Evolutionary conservation across 225 moss, liverwort and hornwort species (phyloP).

Genomic region (Neckera pumila): DNA sequence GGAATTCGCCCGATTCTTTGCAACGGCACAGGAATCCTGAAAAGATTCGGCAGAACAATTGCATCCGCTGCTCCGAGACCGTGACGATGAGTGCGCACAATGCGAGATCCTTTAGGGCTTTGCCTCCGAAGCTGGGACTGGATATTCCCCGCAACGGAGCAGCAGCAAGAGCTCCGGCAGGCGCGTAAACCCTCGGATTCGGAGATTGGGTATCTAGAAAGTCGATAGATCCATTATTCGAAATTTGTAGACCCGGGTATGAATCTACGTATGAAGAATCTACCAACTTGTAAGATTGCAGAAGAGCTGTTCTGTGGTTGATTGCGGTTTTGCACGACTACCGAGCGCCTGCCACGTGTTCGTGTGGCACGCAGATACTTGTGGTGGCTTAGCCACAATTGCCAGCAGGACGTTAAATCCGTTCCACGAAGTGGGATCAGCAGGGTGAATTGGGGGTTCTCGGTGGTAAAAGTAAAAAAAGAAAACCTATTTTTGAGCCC

Average conservation of each 20-base stretch:
- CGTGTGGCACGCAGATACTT: background rate
- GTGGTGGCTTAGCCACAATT: background rate
- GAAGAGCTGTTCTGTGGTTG: too few relatives aligned
- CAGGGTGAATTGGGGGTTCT: too few relatives aligned
- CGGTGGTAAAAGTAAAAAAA: too few relatives aligned
- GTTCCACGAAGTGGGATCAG: too few relatives aligned
- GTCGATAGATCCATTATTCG: fast-evolving
- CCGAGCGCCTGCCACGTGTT: background rate
- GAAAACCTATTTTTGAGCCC: too few relatives aligned
- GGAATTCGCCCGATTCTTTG: background rate
- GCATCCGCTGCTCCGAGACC: background rate
- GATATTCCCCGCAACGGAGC: background rate
- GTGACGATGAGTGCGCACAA: background rate
- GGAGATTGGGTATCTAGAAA: background rate
- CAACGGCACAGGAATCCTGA: background rate
- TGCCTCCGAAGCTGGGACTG: background rate
- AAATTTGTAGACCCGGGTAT: fast-evolving
- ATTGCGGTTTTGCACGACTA: background rate
- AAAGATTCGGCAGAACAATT: background rate
- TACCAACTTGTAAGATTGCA: too few relatives aligned
- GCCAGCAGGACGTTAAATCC: too few relatives aligned
- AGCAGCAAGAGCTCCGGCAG: background rate
- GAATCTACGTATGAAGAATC: too few relatives aligned
- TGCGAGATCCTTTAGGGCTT: background rate
- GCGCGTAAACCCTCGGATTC: background rate